Conservation (phyloP, 179 eudicot genomes). For the Vitellaria paradoxa region DNA sequence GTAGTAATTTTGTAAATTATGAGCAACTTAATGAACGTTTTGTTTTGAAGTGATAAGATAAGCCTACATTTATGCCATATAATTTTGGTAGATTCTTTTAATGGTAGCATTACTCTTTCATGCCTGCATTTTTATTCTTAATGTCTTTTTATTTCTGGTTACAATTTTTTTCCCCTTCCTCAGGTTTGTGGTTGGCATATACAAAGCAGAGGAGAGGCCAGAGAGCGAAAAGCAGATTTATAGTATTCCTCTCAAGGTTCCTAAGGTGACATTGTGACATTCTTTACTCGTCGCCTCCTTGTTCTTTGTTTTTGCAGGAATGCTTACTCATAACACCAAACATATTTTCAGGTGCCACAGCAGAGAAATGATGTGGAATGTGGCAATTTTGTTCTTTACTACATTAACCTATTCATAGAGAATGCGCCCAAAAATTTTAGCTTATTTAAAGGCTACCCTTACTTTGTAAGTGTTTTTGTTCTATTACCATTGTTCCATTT, state of each 20-base stretch:
- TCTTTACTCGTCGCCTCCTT: not conserved
- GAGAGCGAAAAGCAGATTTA: conserved; percentile 33
- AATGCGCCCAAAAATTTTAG: conserved; percentile 59
- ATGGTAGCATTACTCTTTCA: not conserved
- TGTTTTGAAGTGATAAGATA: not conserved
- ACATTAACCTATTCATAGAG: conserved; percentile 47
- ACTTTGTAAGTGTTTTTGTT: conserved; percentile 44
- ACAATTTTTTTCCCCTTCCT: conserved; percentile 10
- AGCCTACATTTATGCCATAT: not conserved
- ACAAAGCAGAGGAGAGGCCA: conserved; percentile 42
- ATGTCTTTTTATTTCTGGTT: not conserved
- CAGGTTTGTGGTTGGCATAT: conserved; percentile 68
- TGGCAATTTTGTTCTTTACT: conserved; percentile 68
- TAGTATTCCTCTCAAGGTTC: conserved; percentile 53
- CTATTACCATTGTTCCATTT: not conserved
- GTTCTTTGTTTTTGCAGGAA: not conserved
- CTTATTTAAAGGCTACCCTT: conserved; percentile 51
- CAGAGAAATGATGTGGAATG: conserved; percentile 64
- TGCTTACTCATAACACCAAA: not conserved
- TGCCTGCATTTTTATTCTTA: not conserved
- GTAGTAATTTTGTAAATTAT: too few relatives aligned
- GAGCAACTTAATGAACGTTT: not conserved
- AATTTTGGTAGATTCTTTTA: not conserved
- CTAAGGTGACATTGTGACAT: conserved; percentile 48
- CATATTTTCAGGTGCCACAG: conserved; percentile 68